Evolutionary conservation across 2,329 filamentous ascomycete genomes (phyloP), one percentile per base, ranked within the genome.

Genomic region (Penicillium sclerotigenum): DNA sequence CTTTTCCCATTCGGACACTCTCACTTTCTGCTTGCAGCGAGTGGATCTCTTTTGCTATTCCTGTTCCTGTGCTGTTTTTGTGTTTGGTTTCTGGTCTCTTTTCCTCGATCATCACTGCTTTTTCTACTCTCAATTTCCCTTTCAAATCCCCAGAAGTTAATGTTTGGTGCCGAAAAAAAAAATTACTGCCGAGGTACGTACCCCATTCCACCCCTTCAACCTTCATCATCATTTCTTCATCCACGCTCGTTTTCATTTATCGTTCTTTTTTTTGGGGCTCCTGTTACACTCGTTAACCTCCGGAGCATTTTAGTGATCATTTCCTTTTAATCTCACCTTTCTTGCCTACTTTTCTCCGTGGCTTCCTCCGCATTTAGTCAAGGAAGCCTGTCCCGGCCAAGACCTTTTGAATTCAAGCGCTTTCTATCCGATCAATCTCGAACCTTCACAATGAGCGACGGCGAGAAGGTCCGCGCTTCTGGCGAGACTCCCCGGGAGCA

Each of bases 381-480:
- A 64, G 70, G 72, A 68, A 75, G 70, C 71, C 65, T 74, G 60
- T 67, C 71, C 56, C 73, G 76, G 73, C 75, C 76, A 64, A 72
- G 72, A 64, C 77, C 77, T 45, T 80, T 80, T 64, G 74, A 79
- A 59, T 74, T 80, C 54, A 75, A 76, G 65, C 71, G 72, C 47
- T 80, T 80, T 63, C 67, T 80, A 60, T 69, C 72, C 54, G 70
- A 75, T 50, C 75, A 77, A 65, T 69, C 69, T 58, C 69, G 67
- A 56, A 61, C 61, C 22, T 63, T 71, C 56, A 68, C 73, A 59
- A 88, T 88, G 85, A 82, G 76, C 68, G 88, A 83, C 72, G 80
- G 89, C 72, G 89, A 96, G 76, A 97, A 96, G 79, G 87, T 83
- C 67, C 88, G 92, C 72, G 81, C 86, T 68, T 96, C 91, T 45